phyloP scores from a whole-genome alignment of 164 flowering plant genomes.

The Cinnamomum micranthum region DNA sequence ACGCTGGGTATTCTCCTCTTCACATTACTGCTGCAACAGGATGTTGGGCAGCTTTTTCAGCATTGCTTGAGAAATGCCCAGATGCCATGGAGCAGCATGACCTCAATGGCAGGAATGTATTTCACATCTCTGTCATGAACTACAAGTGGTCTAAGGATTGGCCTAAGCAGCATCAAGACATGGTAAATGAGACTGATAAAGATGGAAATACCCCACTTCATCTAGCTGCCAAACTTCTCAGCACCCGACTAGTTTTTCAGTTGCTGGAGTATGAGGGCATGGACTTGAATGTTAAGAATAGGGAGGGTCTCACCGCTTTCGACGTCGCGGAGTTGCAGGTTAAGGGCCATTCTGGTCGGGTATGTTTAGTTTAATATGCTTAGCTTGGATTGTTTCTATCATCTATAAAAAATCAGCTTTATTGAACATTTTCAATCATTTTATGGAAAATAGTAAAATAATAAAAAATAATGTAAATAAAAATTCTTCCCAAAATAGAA shows the following conservation, averaged over 20 bases:
- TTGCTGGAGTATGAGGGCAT: not conserved
- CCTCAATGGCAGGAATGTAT: not conserved
- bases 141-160: not conserved
- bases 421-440: no score
- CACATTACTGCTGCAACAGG: not conserved
- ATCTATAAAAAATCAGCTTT: no score
- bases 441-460: no score
- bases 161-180: not conserved
- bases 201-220: constrained; percentile 8
- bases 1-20: not conserved
- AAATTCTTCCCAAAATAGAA: no score
- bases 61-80: constrained; percentile 4
- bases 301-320: not conserved
- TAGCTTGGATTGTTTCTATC: no score
- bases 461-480: no score
- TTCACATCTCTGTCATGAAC: constrained; percentile 2
- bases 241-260: not conserved
- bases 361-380: not conserved
- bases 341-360: not conserved
- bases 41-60: not conserved
- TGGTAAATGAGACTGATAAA: no score
- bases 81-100: not conserved
- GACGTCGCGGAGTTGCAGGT: not conserved
- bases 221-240: not conserved
- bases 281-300: not conserved